Base-by-base conservation (phyloP, 106 monocot genomes). In the Allium fistulosum region DNA sequence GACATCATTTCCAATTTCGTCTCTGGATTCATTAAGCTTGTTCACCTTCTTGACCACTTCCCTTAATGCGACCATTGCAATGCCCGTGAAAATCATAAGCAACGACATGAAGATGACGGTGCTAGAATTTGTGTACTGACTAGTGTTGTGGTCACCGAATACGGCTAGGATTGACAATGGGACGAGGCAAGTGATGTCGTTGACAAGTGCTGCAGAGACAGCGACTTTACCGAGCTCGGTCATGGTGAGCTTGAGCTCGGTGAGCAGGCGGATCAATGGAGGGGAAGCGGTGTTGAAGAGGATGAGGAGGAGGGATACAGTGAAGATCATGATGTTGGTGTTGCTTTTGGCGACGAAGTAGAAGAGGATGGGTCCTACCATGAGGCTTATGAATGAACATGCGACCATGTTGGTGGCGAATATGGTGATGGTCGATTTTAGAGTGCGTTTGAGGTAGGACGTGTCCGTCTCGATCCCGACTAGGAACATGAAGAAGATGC, bases 401-500 rank as follows among this genome's bases (percentile, higher is more conserved):
- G 13, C 2, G 12, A 18, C n/a, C 0, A 48, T 47, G 2, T 10
- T 26, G 16, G 22, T 46, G 14, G 48, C 16, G 28, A 55, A 15
- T 56, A 17, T 45, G 37, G 50, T 17, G 61, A 69, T 60, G 2
- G 70, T 62, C 7, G 65, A 62, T 7, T 37, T 48, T 13, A 66
- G 6, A 0, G 9, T 51, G 51, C 51, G 66, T 50, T 7, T 58
- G 53, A 59, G 69, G 46, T 58, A 50, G 56, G 74, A 28, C 48
- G 66, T 61, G 17, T 48, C 48, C 53, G 71, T 18, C 67, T 83
- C 82, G 14, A 78, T 53, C 52, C 79, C 79, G 14, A 72, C 69
- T 57, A 79, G 5, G 65, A 82, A 71, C 82, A 78, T 78, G 71
- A 82, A 78, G 57, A 78, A 1, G 28, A 74, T 56, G 60, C 82